phyloP scores from a whole-genome alignment of 257 asterid genomes.

The Linaria vulgaris region DNA sequence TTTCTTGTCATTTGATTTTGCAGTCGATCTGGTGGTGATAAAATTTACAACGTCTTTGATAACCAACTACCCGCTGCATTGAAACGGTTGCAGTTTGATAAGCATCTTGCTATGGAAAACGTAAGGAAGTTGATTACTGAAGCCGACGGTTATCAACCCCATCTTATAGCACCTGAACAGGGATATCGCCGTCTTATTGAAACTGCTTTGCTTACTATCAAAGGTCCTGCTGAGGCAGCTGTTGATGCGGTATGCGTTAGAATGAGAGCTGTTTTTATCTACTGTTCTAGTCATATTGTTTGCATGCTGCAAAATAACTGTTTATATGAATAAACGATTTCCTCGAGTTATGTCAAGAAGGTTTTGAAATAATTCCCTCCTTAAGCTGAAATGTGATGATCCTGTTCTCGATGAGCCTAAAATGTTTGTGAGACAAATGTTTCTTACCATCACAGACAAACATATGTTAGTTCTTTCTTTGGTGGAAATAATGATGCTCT shows the following conservation, averaged over 20 bases:
- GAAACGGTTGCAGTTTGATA: conserved; percentile 74
- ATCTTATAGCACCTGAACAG: conserved; percentile 80
- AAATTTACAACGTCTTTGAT: conserved; percentile 66
- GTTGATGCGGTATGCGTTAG: conserved; percentile 63
- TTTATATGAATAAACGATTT: too few relatives aligned
- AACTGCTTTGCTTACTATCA: conserved; percentile 59
- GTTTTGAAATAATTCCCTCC: too few relatives aligned
- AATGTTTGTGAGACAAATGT: too few relatives aligned
- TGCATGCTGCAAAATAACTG: too few relatives aligned
- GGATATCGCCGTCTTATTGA: conserved; percentile 80
- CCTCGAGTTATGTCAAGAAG: too few relatives aligned
- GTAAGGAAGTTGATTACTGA: conserved; percentile 65
- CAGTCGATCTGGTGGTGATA: conserved; percentile 89
- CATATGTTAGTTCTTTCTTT: not conserved
- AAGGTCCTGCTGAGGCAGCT: conserved; percentile 78
- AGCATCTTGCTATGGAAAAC: conserved; percentile 76
- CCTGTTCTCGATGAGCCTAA: too few relatives aligned
- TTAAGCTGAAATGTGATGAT: too few relatives aligned
- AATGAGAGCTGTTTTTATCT: not conserved
- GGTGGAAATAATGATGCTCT: not conserved
- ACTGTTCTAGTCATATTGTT: too few relatives aligned
- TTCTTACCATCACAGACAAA: not conserved
- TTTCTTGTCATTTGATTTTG: conserved; percentile 20
- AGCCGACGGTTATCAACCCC: conserved; percentile 87
- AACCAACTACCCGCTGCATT: conserved; percentile 72